Evolutionary conservation across 768 basidiomycete species (phyloP), one percentile per base, ranked within the genome.

Genomic region (Auricularia sp.): DNA sequence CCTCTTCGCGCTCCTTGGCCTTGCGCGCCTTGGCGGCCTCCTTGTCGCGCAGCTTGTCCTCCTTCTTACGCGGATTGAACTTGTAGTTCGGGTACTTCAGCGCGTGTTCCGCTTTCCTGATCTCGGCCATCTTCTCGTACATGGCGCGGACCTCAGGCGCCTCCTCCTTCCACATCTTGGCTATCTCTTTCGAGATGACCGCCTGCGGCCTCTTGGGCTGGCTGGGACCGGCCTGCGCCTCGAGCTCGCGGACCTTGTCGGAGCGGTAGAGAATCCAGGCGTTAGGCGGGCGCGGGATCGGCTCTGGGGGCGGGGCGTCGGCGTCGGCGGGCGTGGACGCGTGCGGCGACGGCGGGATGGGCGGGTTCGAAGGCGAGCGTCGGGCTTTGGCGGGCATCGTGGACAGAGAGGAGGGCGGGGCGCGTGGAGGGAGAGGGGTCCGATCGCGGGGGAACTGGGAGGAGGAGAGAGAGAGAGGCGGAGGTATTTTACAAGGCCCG

Each of bases 261-360:
- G 87, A 83, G 51, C 91, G 84, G 73, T 88, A 93, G 16, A 92
- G 67, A 65, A 93, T 92, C 88, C 89, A 93, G 0, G 90, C 85
- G 71, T 92, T 93, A 10, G 86, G 84, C 3, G 91, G 90, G 0
- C 91, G 81, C 10, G 87, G 86, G 3, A 23, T 51, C 21, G 47
- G 47, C 47, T 16, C 18, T 18, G 18, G 47, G 11, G 80, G 74
- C 3, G 81, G 79, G 39, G 75, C 76, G 53, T 80, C 77, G n/a
- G 79, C 72, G 33, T 77, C 78, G 61, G 76, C 39, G 39, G 39
- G 39, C 8, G 39, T 42, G 39, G 39, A 14, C 39, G 39, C 39
- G 39, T 42, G 8, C 39, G 39, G 39, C 39, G 39, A 42, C 12
- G 39, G 39, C 39, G 39, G 39, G 39, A 42, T 42, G 39, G 39